A percentile compares a stretch with the other conserved stretches of the same genome.
These are phyloP conservation scores for Amaranthus cruentus DNA, from an alignment of 148 eudicot genomes.

Conservation along the genomic window DNA sequence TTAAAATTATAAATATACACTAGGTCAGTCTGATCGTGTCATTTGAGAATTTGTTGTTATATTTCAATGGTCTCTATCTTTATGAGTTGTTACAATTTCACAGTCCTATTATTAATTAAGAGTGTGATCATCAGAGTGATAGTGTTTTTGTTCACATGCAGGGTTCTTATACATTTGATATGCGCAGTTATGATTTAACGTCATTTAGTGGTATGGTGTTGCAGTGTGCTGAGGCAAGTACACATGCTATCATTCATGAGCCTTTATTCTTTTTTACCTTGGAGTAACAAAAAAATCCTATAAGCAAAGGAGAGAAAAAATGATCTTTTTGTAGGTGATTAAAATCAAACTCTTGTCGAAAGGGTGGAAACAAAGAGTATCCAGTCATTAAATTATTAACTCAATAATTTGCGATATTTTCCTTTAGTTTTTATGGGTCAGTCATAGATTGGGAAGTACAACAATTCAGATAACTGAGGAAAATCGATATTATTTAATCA, in stretches of 20 bases:
- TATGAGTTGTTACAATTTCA: constrained; percentile 7
- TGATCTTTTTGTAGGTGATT: no score
- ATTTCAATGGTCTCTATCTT: constrained; percentile 9
- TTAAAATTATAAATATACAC: no score
- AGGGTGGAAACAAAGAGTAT: no score
- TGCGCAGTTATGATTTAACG: not conserved
- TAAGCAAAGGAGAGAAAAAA: no score
- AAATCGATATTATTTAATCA: no score
- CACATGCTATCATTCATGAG: not conserved
- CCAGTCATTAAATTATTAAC: no score
- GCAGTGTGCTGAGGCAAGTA: not conserved
- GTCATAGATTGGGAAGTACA: no score
- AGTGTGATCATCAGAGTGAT: not conserved
- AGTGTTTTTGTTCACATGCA: not conserved
- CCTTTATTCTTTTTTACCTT: no score
- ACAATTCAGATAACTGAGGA: no score
- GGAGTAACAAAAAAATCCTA: no score
- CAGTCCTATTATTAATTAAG: not conserved
- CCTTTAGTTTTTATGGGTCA: not conserved
- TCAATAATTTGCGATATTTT: not conserved
- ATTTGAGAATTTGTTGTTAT: not conserved
- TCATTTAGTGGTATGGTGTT: not conserved
- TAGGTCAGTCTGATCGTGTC: no score
- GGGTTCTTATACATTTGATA: not conserved
- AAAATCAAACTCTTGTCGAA: no score